These are phyloP conservation scores for Lasiodiplodia citricola DNA, from an alignment of 2,329 filamentous ascomycete genomes.

Conservation along the genomic window DNA sequence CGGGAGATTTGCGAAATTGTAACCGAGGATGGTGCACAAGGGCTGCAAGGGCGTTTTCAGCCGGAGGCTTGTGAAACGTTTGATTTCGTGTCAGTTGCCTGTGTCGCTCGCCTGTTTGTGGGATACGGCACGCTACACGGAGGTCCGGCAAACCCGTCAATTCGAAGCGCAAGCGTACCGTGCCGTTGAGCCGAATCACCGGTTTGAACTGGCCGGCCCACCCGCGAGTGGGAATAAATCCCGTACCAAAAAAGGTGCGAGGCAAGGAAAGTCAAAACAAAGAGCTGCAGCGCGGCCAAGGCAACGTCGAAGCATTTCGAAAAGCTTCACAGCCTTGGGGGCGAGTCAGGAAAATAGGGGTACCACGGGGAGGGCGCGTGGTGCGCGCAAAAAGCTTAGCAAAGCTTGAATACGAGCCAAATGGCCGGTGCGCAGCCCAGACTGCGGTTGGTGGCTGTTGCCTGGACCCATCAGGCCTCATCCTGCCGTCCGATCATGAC, in stretches of 20 bases:
- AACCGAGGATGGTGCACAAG: no score
- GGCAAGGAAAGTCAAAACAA: not conserved
- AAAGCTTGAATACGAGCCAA: slow-evolving; percentile 12
- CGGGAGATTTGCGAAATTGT: no score
- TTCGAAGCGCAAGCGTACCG: not conserved
- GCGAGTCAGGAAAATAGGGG: not conserved
- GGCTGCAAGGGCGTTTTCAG: no score
- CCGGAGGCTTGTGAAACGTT: no score
- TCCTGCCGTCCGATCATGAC: not conserved
- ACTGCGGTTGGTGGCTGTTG: not conserved
- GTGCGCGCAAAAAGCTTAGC: slow-evolving; percentile 4
- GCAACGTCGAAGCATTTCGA: not conserved
- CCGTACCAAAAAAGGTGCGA: not conserved
- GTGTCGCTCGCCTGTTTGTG: no score
- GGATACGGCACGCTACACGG: no score
- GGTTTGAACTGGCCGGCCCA: no score
- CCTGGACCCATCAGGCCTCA: not conserved
- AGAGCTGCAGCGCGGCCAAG: not conserved
- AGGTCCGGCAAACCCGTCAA: no score
- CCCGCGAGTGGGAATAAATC: not conserved
- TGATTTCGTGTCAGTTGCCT: no score
- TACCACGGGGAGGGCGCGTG: not conserved
- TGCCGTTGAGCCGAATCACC: not conserved
- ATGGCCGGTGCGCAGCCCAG: not conserved
- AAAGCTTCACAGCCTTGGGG: not conserved